Evolutionary conservation across 2,329 filamentous ascomycete species (phyloP).

Genomic region (Clathrospora elynae): DNA sequence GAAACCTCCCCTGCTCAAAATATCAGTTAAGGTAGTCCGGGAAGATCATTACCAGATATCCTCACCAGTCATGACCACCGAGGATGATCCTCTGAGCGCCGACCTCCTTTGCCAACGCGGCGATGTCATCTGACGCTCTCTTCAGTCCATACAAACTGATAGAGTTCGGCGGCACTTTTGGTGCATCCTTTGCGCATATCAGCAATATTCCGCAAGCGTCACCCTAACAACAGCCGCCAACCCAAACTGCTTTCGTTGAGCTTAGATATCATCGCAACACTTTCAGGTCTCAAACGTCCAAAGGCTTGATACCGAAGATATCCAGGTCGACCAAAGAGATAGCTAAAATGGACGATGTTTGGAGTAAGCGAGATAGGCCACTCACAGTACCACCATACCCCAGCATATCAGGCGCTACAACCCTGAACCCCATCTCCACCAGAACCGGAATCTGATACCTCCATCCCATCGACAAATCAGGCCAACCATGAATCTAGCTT

Average conservation of each 20-base stretch:
- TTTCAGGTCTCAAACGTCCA: constrained; percentile 28
- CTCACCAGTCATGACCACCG: constrained; percentile 83
- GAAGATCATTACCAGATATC: neutral
- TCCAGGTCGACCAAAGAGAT: neutral
- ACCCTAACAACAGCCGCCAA: too few species aligned
- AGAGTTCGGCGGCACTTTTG: constrained; percentile 63
- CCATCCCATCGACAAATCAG: constrained; percentile 85
- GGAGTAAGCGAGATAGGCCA: neutral
- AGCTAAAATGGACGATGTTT: too few species aligned
- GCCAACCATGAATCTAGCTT: constrained; percentile 77
- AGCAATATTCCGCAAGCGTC: too few species aligned
- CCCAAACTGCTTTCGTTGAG: too few species aligned
- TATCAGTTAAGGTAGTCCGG: too few species aligned
- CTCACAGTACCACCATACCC: constrained; percentile 78
- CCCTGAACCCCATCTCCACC: constrained; percentile 71
- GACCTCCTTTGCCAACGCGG: constrained; percentile 68
- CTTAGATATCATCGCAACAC: too few species aligned
- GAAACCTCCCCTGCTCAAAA: constrained; percentile 66
- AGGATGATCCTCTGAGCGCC: constrained; percentile 69
- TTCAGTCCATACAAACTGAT: constrained; percentile 71
- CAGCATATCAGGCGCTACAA: constrained; percentile 83
- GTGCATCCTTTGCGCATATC: constrained; percentile 50
- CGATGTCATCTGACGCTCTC: constrained; percentile 72
- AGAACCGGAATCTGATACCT: constrained; percentile 84
- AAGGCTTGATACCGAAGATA: neutral